Evolutionary conservation across 2,329 filamentous ascomycete species (phyloP).

Genomic region (Corinectria fuckeliana): DNA sequence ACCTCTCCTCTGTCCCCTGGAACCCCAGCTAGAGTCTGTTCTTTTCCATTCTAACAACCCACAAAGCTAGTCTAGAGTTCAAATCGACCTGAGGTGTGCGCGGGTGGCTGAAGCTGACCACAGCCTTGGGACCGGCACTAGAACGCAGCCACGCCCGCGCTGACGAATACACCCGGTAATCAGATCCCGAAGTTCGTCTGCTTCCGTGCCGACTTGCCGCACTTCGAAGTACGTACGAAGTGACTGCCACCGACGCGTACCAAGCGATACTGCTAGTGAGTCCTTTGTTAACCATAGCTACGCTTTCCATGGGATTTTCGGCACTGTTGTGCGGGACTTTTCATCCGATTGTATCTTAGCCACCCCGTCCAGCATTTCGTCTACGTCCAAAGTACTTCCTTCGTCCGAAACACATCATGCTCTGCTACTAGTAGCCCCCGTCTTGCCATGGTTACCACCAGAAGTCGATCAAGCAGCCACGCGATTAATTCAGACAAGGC

Average conservation of each 20-base stretch:
- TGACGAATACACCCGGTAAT: conserved; percentile 21
- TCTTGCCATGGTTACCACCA: conserved; percentile 7
- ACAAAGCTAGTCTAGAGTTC: conserved; percentile 6
- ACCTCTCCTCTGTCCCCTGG: not conserved
- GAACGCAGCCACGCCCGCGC: conserved; percentile 13
- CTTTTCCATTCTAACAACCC: conserved; percentile 6
- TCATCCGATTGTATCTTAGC: not conserved
- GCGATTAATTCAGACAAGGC: not conserved
- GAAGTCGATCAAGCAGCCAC: not conserved
- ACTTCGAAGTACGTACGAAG: too few species aligned
- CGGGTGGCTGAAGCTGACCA: conserved; percentile 13
- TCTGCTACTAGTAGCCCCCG: too few species aligned
- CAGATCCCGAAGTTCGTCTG: not conserved
- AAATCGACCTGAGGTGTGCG: not conserved
- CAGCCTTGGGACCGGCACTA: not conserved
- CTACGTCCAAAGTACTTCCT: too few species aligned
- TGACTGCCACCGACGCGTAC: not conserved
- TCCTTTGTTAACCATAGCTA: not conserved
- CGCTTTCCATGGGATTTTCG: not conserved
- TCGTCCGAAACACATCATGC: too few species aligned
- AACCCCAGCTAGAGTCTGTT: conserved; percentile 1
- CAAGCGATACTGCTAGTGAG: not conserved
- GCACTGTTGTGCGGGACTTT: not conserved
- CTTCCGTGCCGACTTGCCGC: conserved; percentile 8
- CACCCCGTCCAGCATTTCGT: too few species aligned